These are phyloP conservation scores for Suaeda aralocaspica DNA, from an alignment of 148 eudicot genomes.

Conservation along the genomic window DNA sequence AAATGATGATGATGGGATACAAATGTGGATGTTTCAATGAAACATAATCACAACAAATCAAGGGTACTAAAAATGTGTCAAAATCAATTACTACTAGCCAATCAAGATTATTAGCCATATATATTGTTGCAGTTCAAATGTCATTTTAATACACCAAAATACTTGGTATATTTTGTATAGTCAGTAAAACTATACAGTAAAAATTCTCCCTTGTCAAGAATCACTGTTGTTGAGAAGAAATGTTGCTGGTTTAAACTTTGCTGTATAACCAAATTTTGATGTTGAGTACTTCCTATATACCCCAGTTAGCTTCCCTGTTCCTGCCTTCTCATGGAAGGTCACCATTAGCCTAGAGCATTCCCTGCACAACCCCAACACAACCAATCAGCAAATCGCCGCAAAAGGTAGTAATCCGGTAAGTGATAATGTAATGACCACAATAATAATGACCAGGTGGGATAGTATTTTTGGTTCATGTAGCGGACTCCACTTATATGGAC, in stretches of 20 bases:
- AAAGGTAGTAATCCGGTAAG: too few species aligned
- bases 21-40: background rate
- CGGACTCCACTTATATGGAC: too few species aligned
- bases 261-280: conserved; percentile 64
- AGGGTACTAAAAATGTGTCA: background rate
- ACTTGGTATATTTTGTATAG: too few species aligned
- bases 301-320: conserved; percentile 71
- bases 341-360: conserved; percentile 76
- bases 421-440: too few species aligned
- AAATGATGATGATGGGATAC: background rate
- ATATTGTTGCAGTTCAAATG: background rate
- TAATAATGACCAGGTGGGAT: too few species aligned
- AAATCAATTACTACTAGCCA: conserved; percentile 5
- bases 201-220: background rate
- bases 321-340: conserved; percentile 63
- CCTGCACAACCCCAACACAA: conserved; percentile 26
- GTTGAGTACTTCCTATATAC: conserved; percentile 74
- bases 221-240: conserved; percentile 33
- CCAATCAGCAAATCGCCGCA: background rate
- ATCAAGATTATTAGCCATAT: conserved; percentile 18
- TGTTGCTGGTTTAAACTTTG: conserved; percentile 56
- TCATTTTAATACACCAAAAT: conserved; percentile 15
- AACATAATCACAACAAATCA: background rate
- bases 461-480: too few species aligned
- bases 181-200: conserved; percentile 31